Evolutionary conservation across 768 basidiomycete species (phyloP).

Genomic region (Pholiota molesta): DNA sequence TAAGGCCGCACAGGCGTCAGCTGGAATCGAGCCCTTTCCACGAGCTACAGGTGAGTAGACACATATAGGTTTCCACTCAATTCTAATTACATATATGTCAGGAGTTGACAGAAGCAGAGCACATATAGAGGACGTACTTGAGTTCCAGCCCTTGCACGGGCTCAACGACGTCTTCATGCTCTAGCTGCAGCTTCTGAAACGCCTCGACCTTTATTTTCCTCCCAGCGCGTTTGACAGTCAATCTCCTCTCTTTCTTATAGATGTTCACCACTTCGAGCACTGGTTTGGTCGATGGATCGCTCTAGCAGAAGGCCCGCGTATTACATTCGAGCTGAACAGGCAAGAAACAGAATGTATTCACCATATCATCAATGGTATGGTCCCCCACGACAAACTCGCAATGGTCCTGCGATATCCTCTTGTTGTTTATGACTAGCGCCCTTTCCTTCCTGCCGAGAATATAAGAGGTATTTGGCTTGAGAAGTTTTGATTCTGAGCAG

Average conservation of each 20-base stretch:
- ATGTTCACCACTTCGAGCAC: conserved; percentile 49
- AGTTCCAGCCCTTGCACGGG: conserved; percentile 46
- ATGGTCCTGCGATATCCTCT: conserved; percentile 67
- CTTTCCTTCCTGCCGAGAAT: conserved; percentile 59
- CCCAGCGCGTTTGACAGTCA: conserved; percentile 42
- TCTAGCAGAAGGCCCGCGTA: conserved; percentile 34
- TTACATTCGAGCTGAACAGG: not conserved
- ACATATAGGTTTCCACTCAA: conserved; percentile 53
- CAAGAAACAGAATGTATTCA: conserved; percentile 35
- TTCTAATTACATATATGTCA: conserved; percentile 31
- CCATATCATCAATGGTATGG: conserved; percentile 55
- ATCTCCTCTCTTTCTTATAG: conserved; percentile 50
- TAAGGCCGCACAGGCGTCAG: conserved; percentile 50
- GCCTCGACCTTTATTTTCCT: conserved; percentile 35
- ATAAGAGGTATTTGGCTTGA: conserved; percentile 62
- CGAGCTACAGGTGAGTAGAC: conserved; percentile 46
- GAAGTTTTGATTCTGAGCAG: conserved; percentile 47
- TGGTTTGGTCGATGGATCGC: conserved; percentile 51
- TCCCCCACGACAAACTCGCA: conserved; percentile 58
- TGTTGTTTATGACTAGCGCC: conserved; percentile 54
- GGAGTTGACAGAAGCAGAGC: not conserved
- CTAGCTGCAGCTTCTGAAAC: conserved; percentile 7
- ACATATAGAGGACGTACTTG: conserved; percentile 40
- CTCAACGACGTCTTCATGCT: conserved; percentile 55
- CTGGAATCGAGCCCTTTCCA: conserved; percentile 37